Conservation (phyloP, 345 rosid species). For the Pseudoturritis turrita region DNA sequence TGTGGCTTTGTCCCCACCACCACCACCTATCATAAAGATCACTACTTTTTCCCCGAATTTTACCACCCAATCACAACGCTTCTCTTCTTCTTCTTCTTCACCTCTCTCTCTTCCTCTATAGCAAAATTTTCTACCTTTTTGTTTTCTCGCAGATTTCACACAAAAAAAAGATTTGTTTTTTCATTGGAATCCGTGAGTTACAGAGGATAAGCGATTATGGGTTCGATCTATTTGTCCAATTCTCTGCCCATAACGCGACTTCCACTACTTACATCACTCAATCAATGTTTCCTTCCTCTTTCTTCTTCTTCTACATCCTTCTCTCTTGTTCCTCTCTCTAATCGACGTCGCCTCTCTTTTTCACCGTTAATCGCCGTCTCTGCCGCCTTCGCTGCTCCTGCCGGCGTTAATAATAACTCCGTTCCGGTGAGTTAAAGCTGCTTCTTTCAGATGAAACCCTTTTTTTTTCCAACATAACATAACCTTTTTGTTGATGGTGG, state of each 20-base stretch:
- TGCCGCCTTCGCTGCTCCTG: slow-evolving; percentile 30
- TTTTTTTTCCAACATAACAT: too few relatives aligned
- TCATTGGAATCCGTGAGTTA: slow-evolving; percentile 2
- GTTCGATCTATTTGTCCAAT: slow-evolving; percentile 30
- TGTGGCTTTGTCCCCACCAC: slow-evolving; percentile 27
- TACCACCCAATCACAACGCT: slow-evolving; percentile 25
- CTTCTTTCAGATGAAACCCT: too few relatives aligned
- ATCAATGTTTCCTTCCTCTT: not conserved
- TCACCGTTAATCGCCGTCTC: slow-evolving; percentile 4
- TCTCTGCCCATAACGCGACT: slow-evolving; percentile 32
- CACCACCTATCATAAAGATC: slow-evolving; percentile 7
- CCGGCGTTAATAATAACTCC: slow-evolving; percentile 41
- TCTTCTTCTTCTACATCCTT: slow-evolving; percentile 2
- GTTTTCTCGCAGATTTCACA: not conserved
- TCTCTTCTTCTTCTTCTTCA: not conserved
- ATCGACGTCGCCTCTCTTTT: slow-evolving; percentile 22
- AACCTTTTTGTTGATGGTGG: not conserved
- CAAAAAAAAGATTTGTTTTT: not conserved
- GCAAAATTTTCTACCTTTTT: not conserved
- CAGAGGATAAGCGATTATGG: slow-evolving; percentile 34
- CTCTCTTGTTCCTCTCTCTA: slow-evolving; percentile 24
- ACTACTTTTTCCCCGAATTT: not conserved
- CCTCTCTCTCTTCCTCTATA: not conserved
- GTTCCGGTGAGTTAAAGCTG: slow-evolving; percentile 38
- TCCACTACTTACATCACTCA: slow-evolving; percentile 26